A percentile compares a stretch with the other conserved stretches of the same genome.
Evolutionary conservation across 345 rosid species (phyloP).

Genomic region (Aquilaria malaccensis): DNA sequence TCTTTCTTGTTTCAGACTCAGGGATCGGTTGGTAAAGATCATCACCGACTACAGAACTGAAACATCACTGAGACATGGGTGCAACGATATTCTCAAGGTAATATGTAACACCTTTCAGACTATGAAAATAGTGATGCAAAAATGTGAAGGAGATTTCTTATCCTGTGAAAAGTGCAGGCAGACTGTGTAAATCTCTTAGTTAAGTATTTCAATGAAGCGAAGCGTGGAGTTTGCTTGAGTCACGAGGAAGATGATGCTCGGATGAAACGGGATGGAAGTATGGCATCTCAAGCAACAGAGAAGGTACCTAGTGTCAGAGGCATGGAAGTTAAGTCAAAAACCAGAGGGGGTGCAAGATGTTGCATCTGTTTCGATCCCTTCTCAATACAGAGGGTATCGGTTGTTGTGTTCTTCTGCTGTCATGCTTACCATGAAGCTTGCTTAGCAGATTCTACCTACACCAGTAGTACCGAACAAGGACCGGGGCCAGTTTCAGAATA

Average conservation of each 20-base stretch:
- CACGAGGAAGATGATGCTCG: slow-evolving; percentile 62
- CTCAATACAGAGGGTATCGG: slow-evolving; percentile 70
- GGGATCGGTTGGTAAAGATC: slow-evolving; percentile 92
- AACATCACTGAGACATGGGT: slow-evolving; percentile 95
- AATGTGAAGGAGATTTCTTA: too few relatives aligned
- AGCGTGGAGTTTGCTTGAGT: slow-evolving; percentile 62
- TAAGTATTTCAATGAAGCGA: slow-evolving; percentile 88
- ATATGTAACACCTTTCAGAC: neutral
- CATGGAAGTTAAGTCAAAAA: slow-evolving; percentile 83
- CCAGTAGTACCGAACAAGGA: slow-evolving; percentile 32
- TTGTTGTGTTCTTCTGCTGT: slow-evolving; percentile 84
- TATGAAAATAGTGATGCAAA: neutral
- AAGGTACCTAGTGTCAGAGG: slow-evolving; percentile 32
- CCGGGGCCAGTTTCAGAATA: slow-evolving; percentile 29
- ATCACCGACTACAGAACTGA: slow-evolving; percentile 97
- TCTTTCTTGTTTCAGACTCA: slow-evolving; percentile 44
- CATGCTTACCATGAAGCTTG: slow-evolving; percentile 88
- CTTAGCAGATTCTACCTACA: slow-evolving; percentile 71
- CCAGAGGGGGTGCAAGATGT: slow-evolving; percentile 81
- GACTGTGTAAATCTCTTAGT: slow-evolving; percentile 86
- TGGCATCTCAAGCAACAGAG: slow-evolving; percentile 39
- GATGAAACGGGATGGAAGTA: slow-evolving; percentile 38
- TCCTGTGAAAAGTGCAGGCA: slow-evolving; percentile 41
- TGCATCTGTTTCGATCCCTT: slow-evolving; percentile 94
- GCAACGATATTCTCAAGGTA: slow-evolving; percentile 97